phyloP scores from a whole-genome alignment of 768 basidiomycete genomes.

The Multifurca ochricompacta region DNA sequence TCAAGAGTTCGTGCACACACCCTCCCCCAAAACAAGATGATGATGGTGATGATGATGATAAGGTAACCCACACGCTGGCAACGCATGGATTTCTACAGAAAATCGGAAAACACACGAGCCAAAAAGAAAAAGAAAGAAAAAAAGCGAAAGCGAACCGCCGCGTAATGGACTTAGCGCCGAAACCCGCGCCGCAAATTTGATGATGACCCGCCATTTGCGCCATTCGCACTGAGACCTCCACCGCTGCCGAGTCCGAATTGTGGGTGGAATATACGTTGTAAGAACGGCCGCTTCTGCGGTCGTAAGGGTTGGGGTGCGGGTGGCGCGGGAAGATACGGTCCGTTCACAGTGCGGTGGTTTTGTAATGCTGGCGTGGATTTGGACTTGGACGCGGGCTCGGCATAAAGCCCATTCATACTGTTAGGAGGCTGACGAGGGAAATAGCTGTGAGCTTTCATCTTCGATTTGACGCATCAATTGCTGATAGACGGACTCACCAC shows the following conservation, averaged over 20 bases:
- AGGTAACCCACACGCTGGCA: too few relatives aligned
- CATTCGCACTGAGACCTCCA: too few relatives aligned
- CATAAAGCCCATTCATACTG: constrained; percentile 10
- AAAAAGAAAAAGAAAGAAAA: too few relatives aligned
- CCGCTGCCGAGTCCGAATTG: constrained; percentile 5
- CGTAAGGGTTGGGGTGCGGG: background rate
- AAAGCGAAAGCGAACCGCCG: background rate
- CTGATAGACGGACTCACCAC: constrained; percentile 44
- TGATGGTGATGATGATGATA: constrained; percentile 1
- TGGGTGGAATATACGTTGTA: constrained; percentile 20
- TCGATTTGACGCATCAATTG: background rate
- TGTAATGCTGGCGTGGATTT: constrained; percentile 12
- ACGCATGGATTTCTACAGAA: too few relatives aligned
- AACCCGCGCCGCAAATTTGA: background rate
- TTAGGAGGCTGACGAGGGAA: constrained; percentile 1
- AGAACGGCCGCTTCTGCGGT: constrained; percentile 17
- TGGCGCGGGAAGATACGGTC: background rate
- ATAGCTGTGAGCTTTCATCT: background rate
- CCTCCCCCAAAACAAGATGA: too few relatives aligned
- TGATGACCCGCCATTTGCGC: background rate
- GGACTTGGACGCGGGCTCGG: constrained; percentile 11
- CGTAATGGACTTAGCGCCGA: constrained; percentile 1
- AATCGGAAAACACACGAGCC: too few relatives aligned
- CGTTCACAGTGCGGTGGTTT: constrained; percentile 2
- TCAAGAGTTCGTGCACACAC: too few relatives aligned